Percentiles rank a stretch among this genome's conserved stretches.
Evolutionary conservation across 116 monocot genomes (phyloP).

Genomic region (Dioscorea cayenensis): DNA sequence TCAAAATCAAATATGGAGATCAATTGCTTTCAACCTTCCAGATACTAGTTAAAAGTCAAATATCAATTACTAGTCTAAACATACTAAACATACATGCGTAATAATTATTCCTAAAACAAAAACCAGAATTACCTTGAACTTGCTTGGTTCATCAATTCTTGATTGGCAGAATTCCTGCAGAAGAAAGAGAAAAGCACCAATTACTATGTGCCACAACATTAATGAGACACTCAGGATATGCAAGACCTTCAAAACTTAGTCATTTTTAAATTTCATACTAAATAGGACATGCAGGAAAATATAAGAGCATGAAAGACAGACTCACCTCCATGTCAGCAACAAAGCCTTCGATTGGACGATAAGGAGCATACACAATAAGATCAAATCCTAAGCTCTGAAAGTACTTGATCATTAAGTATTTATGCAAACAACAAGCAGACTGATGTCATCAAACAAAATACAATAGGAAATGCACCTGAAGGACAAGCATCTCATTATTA

Average conservation of each 20-base stretch:
- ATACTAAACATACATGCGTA: too few species aligned
- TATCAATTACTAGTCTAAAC: too few species aligned
- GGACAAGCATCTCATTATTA: constrained; percentile 91
- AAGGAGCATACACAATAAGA: constrained; percentile 93
- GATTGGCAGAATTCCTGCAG: constrained; percentile 53
- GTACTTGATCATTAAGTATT: constrained; percentile 5
- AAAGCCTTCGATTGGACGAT: constrained; percentile 86
- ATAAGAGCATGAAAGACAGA: background rate
- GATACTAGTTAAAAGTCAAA: too few species aligned
- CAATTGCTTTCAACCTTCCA: too few species aligned
- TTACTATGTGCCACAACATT: too few species aligned
- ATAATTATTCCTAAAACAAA: background rate
- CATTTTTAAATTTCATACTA: background rate
- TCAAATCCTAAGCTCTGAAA: constrained; percentile 83
- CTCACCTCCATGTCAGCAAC: constrained; percentile 67
- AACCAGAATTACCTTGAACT: constrained; percentile 45
- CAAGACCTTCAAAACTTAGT: too few species aligned
- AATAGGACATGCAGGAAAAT: background rate
- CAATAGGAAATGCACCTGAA: constrained; percentile 42
- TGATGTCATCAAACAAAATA: background rate
- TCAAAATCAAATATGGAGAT: too few species aligned
- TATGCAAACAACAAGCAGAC: background rate
- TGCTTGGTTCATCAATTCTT: constrained; percentile 35
- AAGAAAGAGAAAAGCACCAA: background rate
- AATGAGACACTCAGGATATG: too few species aligned